Percentiles rank a stretch among this genome's conserved stretches.
These are phyloP conservation scores for Picea engelmannii DNA, from an alignment of 83 land plant species.

Conservation along the genomic window DNA sequence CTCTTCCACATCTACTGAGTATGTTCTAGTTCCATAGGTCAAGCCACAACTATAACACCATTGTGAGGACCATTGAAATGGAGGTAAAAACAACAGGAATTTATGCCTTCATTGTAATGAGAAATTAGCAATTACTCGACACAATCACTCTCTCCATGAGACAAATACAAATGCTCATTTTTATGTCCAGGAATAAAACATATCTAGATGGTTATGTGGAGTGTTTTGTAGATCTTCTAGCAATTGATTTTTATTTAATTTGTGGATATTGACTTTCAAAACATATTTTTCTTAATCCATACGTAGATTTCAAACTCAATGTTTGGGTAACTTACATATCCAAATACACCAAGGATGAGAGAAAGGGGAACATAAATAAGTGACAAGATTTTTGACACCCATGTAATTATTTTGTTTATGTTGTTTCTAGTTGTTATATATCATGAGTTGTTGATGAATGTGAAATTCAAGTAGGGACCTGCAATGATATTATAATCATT, in stretches of 20 bases:
- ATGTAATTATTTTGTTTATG: constrained; percentile 96
- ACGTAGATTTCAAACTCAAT: constrained; percentile 46
- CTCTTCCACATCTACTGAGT: no score
- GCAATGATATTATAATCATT: constrained; percentile 92
- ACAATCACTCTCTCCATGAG: no score
- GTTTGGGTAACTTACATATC: constrained; percentile 44
- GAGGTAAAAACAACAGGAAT: no score
- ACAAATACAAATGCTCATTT: no score
- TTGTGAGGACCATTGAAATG: no score
- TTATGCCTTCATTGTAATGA: no score
- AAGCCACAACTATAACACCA: no score
- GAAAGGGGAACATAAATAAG: constrained; percentile 25
- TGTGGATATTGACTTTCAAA: constrained; percentile 81
- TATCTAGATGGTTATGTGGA: constrained; percentile 31
- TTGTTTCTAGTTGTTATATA: constrained; percentile 89
- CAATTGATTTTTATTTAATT: constrained; percentile 89
- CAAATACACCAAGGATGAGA: constrained; percentile 16
- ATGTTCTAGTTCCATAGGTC: no score
- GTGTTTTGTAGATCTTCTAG: constrained; percentile 91
- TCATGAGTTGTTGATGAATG: constrained; percentile 84
- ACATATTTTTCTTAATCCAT: constrained; percentile 74
- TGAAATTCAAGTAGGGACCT: constrained; percentile 92
- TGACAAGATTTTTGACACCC: constrained; percentile 75
- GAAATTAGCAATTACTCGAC: no score
- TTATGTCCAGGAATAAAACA: no score